Evolutionary conservation across 345 rosid species (phyloP), one percentile per base, ranked within the genome.

Genomic region (Ricinus communis): DNA sequence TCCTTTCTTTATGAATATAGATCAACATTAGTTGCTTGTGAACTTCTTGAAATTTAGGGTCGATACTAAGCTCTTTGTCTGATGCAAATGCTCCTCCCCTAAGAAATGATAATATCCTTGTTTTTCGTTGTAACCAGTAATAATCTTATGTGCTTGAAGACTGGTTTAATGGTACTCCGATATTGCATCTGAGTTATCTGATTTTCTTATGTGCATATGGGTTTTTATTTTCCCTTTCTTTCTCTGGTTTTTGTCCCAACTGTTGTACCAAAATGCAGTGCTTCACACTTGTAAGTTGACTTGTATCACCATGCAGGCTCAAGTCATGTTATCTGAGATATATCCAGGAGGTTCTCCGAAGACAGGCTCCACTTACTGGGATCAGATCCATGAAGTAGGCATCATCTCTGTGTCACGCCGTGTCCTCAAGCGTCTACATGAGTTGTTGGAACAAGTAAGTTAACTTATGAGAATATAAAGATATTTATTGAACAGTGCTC

Each of bases 281-380:
- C 33, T 36, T 67, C 73, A 28, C 21, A 60, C 21, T 70, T 27
- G 30, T 19, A 15, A 27, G 33, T 70, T 38, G 21, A 65, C 57
- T 73, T 67, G 61, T 38, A 31, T 33, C 40, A 16, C 74, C n/a
- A n/a, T 64, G 71, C 90, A 91, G 98, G 95, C 98, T 77, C 93
- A 91, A 81, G 82, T 85, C 67, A 83, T 91, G 90, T 79, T 94
- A 73, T 87, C 98, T 61, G 97, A 94, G 85, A 90, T 94, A 79
- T 94, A 88, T 88, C 98, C 98, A 19, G 98, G 98, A 82, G 90
- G 90, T 78, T 82, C 91, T 79, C 97, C 98, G 38, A 94, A 87
- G 77, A 74, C 21, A 75, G 97, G 96, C 25, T 84, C 89, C 75
- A 85, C 90, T 62, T 80, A 90, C 74, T 94, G 97, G 97, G 97